These are phyloP conservation scores for Phytophthora sp. DNA, from an alignment of 352 stramenopile genomes.

Conservation along the genomic window DNA sequence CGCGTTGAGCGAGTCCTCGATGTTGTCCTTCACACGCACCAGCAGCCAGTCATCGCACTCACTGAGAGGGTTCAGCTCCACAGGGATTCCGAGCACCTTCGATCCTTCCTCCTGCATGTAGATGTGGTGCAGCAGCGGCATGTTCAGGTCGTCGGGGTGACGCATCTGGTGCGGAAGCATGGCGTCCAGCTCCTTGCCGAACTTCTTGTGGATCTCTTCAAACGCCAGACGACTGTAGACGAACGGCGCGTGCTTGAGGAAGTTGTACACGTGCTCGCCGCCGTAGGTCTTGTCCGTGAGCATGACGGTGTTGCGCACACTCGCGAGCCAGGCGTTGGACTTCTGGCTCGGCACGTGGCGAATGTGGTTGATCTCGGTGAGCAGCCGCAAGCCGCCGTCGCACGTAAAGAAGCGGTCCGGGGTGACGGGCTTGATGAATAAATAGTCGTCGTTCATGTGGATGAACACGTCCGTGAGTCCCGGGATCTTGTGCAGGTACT, in stretches of 20 bases:
- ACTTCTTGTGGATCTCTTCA: conserved; percentile 79
- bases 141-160: conserved; percentile 76
- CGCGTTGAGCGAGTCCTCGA: conserved; percentile 36
- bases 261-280: conserved; percentile 87
- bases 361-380: conserved; percentile 89
- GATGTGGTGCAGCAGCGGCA: conserved; percentile 84
- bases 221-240: conserved; percentile 80
- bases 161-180: conserved; percentile 71
- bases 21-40: conserved; percentile 65
- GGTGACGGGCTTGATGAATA: conserved; percentile 84
- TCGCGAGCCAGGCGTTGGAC: conserved; percentile 75
- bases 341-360: conserved; percentile 69
- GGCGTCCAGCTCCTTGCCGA: conserved; percentile 52
- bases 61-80: conserved; percentile 70
- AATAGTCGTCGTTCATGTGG: conserved; percentile 92
- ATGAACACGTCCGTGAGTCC: conserved; percentile 89
- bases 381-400: conserved; percentile 69
- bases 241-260: conserved; percentile 86
- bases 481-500: conserved; percentile 88
- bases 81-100: conserved; percentile 54
- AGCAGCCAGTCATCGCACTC: conserved; percentile 87
- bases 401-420: conserved; percentile 88
- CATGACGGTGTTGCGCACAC: conserved; percentile 78
- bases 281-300: conserved; percentile 78
- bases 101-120: conserved; percentile 87